phyloP scores from a whole-genome alignment of 345 rosid species.

The Luvunga scandens region DNA sequence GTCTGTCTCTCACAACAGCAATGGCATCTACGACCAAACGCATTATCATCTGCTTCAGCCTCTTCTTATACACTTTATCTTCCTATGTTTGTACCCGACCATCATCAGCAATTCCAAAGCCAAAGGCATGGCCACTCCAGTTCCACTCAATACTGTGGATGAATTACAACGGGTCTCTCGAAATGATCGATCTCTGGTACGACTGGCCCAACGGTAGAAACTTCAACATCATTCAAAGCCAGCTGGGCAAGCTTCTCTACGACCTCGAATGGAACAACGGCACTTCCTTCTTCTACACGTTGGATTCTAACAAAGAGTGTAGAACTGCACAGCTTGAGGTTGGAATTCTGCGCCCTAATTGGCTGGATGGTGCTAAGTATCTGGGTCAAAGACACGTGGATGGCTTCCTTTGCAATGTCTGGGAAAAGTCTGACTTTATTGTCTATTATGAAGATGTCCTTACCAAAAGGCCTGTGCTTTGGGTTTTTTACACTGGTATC shows the following conservation, averaged over 20 bases:
- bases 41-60: background rate
- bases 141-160: slow-evolving; percentile 46
- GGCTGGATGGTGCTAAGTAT: slow-evolving; percentile 55
- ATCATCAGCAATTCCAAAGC: slow-evolving; percentile 24
- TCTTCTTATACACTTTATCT: slow-evolving; percentile 8
- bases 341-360: slow-evolving; percentile 59
- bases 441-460: slow-evolving; percentile 58
- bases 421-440: slow-evolving; percentile 65
- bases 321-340: slow-evolving; percentile 33
- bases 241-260: slow-evolving; percentile 42
- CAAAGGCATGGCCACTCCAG: slow-evolving; percentile 51
- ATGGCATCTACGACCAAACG: background rate
- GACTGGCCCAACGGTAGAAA: slow-evolving; percentile 61
- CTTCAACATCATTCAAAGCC: slow-evolving; percentile 55
- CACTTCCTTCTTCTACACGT: slow-evolving; percentile 50
- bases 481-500: slow-evolving; percentile 59
- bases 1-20: background rate
- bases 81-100: background rate
- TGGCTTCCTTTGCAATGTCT: slow-evolving; percentile 59
- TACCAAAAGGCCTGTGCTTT: slow-evolving; percentile 49
- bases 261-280: slow-evolving; percentile 70
- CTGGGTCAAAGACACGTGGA: slow-evolving; percentile 49
- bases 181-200: slow-evolving; percentile 59
- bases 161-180: slow-evolving; percentile 45
- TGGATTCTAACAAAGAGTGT: slow-evolving; percentile 36